Percentiles rank a stretch among this genome's conserved stretches.
phyloP scores from a whole-genome alignment of 2,329 filamentous ascomycete genomes.

The Botryotinia globosa region DNA sequence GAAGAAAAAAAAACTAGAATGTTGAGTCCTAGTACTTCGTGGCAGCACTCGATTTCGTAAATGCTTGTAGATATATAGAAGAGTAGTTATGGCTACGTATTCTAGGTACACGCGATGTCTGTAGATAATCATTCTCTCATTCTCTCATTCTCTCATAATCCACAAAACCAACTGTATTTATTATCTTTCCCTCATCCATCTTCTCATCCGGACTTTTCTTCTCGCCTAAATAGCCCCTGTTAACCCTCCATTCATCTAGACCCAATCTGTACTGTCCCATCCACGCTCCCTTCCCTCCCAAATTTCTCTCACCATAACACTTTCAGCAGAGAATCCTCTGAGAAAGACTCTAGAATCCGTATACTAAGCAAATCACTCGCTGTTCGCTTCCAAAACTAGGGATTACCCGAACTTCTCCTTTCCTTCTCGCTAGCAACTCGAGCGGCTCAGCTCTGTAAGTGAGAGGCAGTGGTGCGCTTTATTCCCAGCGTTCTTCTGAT shows the following conservation, averaged over 20 bases:
- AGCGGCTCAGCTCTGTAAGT: no score
- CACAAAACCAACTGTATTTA: background rate
- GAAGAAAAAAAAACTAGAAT: no score
- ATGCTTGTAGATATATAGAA: background rate
- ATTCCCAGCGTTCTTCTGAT: background rate
- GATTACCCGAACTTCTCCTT: background rate
- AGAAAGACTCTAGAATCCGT: background rate
- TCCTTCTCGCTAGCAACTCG: background rate
- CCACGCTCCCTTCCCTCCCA: background rate
- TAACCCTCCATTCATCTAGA: background rate
- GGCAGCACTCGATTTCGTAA: background rate
- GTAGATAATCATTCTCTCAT: no score
- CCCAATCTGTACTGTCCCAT: background rate
- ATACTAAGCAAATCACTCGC: background rate
- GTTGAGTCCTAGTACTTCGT: no score
- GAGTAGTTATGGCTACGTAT: background rate
- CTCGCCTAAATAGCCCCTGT: background rate
- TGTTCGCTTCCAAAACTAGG: background rate
- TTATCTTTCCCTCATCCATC: background rate
- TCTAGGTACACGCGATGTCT: background rate
- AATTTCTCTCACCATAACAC: background rate
- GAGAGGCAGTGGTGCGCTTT: background rate
- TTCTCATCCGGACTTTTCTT: background rate
- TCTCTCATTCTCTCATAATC: background rate
- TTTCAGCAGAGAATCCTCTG: no score